phyloP scores from a whole-genome alignment of 371 early-diverging fungal species.

The Mucor saturninus region DNA sequence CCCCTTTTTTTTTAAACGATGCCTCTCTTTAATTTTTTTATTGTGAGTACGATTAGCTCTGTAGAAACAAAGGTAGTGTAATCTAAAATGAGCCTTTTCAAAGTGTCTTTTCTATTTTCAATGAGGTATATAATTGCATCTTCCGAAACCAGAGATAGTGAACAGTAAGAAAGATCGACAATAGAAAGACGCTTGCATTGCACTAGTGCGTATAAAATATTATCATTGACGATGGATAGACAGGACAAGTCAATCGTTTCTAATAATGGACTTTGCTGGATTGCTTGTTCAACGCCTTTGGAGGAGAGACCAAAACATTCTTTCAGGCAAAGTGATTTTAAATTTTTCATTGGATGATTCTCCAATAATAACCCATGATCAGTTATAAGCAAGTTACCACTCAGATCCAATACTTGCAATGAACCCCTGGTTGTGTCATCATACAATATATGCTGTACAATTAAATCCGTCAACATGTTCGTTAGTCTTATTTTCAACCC shows the following conservation, averaged over 20 bases:
- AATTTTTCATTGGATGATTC: neutral
- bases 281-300: neutral
- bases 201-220: conserved; percentile 8
- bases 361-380: conserved; percentile 2
- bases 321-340: conserved; percentile 11
- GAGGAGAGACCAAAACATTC: conserved; percentile 19
- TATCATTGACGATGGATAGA: conserved; percentile 6
- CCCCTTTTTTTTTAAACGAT: conserved; percentile 4
- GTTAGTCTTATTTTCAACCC: conserved; percentile 1
- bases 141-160: neutral
- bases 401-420: conserved; percentile 9
- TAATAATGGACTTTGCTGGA: conserved; percentile 15
- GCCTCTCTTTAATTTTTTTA: conserved; percentile 20
- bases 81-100: conserved; percentile 14
- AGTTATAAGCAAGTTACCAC: conserved; percentile 8
- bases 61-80: conserved; percentile 3
- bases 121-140: conserved; percentile 3
- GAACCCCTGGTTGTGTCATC: neutral
- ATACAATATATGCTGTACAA: conserved; percentile 1
- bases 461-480: conserved; percentile 4
- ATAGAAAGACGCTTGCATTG: conserved; percentile 1
- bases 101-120: conserved; percentile 2
- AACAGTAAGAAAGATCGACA: conserved; percentile 9
- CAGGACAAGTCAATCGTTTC: conserved; percentile 17
- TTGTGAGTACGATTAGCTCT: conserved; percentile 6